A percentile compares a stretch with the other conserved stretches of the same genome.
Conservation (phyloP, 1,284 basidiomycete genomes). For the Somion occarium region DNA sequence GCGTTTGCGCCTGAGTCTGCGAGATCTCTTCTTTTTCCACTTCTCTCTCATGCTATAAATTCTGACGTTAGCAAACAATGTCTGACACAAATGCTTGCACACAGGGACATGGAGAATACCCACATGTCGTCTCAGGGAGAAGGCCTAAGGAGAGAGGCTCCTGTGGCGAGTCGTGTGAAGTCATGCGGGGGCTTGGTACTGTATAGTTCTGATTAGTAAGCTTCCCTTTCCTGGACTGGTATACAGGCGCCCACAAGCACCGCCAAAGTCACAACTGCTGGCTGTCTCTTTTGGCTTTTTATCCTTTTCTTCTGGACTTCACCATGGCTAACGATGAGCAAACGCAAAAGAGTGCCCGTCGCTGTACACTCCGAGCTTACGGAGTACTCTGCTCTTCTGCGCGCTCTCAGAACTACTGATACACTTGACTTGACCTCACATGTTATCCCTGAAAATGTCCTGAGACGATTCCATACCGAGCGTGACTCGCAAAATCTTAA, state of each 20-base stretch:
- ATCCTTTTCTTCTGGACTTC: too few species aligned
- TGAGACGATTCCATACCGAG: too few species aligned
- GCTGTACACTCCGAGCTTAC: slow-evolving; percentile 53
- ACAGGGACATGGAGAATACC: slow-evolving; percentile 11
- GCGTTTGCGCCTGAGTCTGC: slow-evolving; percentile 83
- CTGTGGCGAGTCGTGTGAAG: slow-evolving; percentile 18
- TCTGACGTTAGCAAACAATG: slow-evolving; percentile 8
- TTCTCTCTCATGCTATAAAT: slow-evolving; percentile 76
- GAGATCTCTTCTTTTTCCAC: slow-evolving; percentile 89
- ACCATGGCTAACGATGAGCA: slow-evolving; percentile 29
- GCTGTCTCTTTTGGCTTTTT: too few species aligned
- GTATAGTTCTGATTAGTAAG: slow-evolving; percentile 42
- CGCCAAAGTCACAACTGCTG: slow-evolving; percentile 8
- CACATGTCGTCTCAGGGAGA: slow-evolving; percentile 31
- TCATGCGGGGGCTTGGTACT: slow-evolving; percentile 31
- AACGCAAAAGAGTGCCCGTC: slow-evolving; percentile 40
- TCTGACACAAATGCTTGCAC: too few species aligned
- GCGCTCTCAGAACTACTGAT: slow-evolving; percentile 48
- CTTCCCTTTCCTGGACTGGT: slow-evolving; percentile 8
- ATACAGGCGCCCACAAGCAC: not conserved
- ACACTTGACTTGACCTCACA: slow-evolving; percentile 51
- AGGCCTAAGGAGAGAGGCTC: slow-evolving; percentile 18
- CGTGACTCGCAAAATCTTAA: too few species aligned
- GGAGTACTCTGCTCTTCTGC: slow-evolving; percentile 59
- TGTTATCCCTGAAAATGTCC: slow-evolving; percentile 30